Conservation (phyloP, 2,329 filamentous ascomycete species). For the Chaetomium strumarium region DNA sequence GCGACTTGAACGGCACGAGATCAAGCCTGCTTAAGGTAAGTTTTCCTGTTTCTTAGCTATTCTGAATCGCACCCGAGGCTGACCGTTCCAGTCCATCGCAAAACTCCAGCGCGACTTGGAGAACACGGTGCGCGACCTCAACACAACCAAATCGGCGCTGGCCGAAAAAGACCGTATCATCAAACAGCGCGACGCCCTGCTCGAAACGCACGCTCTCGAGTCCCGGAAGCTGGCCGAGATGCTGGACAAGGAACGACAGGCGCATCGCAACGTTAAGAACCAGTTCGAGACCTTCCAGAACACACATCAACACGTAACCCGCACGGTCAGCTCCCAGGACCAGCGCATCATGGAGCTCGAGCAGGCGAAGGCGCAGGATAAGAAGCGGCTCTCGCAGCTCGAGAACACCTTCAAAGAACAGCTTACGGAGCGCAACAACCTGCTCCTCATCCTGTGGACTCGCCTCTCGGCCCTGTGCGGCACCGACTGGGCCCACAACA, state of each 20-base stretch:
- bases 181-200: slow-evolving; percentile 78
- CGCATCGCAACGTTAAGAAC: slow-evolving; percentile 78
- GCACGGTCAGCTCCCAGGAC: slow-evolving; percentile 80
- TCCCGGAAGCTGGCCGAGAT: slow-evolving; percentile 77
- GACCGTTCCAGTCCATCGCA: slow-evolving; percentile 59
- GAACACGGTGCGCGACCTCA: slow-evolving; percentile 74
- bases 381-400: slow-evolving; percentile 66
- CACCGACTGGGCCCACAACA: slow-evolving; percentile 83
- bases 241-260: slow-evolving; percentile 82
- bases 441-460: slow-evolving; percentile 87
- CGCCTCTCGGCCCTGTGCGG: slow-evolving; percentile 80
- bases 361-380: slow-evolving; percentile 68
- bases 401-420: slow-evolving; percentile 83
- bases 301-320: slow-evolving; percentile 79
- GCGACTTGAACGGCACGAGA: slow-evolving; percentile 79
- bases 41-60: not conserved
- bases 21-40: slow-evolving; percentile 75
- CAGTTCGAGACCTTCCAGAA: slow-evolving; percentile 85
- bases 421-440: slow-evolving; percentile 79
- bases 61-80: not conserved
- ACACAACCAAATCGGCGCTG: slow-evolving; percentile 67
- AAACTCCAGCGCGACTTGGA: slow-evolving; percentile 87
- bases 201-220: slow-evolving; percentile 86
- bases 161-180: slow-evolving; percentile 89
- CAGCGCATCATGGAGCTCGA: slow-evolving; percentile 82